Conservation (phyloP, 2,329 filamentous ascomycete species). For the Thermothelomyces thermophilus region DNA sequence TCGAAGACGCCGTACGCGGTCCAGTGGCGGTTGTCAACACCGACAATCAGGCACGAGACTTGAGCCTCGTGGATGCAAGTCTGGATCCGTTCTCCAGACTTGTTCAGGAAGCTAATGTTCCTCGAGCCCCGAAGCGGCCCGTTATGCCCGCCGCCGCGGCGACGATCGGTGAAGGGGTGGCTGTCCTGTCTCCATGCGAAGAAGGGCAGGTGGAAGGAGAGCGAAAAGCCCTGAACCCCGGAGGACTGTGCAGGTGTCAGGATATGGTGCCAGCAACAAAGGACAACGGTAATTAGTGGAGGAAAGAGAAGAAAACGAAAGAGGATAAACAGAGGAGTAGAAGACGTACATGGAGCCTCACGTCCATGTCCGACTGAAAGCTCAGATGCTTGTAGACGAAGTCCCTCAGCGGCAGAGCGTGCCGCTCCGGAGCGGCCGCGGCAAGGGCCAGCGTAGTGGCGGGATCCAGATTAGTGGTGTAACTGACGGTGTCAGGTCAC, state of each 20-base stretch:
- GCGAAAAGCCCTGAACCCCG: conserved; percentile 7
- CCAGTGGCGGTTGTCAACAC: conserved; percentile 15
- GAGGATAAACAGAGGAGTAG: too few relatives aligned
- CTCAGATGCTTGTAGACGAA: not conserved
- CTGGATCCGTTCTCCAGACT: not conserved
- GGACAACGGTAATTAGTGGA: not conserved
- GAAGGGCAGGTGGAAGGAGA: conserved; percentile 15
- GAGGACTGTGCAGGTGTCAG: conserved; percentile 4
- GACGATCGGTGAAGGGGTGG: not conserved
- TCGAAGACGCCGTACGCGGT: conserved; percentile 19
- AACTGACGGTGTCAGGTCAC: conserved; percentile 2
- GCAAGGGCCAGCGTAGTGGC: conserved; percentile 8
- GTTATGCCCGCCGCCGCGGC: not conserved
- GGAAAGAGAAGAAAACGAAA: too few relatives aligned
- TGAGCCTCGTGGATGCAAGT: conserved; percentile 16
- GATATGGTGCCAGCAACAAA: not conserved
- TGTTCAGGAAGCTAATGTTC: not conserved
- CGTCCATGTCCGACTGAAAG: not conserved
- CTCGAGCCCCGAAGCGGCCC: not conserved
- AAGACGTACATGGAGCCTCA: not conserved
- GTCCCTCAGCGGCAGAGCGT: not conserved
- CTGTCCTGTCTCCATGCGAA: conserved; percentile 6
- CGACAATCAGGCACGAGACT: conserved; percentile 15
- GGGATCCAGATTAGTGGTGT: conserved; percentile 14
- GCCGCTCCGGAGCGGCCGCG: conserved; percentile 7